phyloP scores from a whole-genome alignment of 169 alveolate genomes.

The Plasmodium coatneyi region DNA sequence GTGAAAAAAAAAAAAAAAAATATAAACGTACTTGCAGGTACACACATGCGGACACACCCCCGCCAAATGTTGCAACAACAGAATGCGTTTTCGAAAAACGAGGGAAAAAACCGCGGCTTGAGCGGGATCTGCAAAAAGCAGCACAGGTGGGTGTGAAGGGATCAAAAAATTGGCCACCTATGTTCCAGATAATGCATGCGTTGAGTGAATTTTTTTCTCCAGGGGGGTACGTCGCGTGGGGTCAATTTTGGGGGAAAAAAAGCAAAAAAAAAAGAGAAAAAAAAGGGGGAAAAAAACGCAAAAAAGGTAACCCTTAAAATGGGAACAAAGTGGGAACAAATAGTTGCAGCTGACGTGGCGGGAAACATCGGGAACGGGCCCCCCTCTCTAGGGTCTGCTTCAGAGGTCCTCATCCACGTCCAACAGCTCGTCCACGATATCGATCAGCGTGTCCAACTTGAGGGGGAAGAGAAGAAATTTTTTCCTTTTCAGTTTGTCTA shows the following conservation, averaged over 20 bases:
- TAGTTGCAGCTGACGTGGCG: not conserved
- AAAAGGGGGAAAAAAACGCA: not conserved
- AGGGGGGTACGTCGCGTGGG: not conserved
- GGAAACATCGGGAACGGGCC: not conserved
- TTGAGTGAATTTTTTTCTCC: not conserved
- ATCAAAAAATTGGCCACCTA: not conserved
- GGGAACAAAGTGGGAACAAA: not conserved
- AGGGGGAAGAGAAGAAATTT: constrained; percentile 37
- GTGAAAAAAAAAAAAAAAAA: not conserved
- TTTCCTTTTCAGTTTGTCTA: constrained; percentile 38
- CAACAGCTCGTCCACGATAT: constrained; percentile 40
- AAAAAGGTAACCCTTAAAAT: not conserved
- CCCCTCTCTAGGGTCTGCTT: not conserved
- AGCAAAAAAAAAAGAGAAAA: not conserved
- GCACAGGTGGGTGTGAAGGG: not conserved
- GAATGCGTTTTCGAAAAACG: not conserved
- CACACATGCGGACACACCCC: not conserved
- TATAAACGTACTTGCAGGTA: not conserved
- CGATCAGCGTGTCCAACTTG: constrained; percentile 51
- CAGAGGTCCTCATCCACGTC: constrained; percentile 14
- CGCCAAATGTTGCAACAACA: not conserved
- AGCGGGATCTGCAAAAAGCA: not conserved
- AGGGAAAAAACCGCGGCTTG: not conserved
- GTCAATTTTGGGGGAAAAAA: not conserved
- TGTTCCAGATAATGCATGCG: not conserved